Conservation (phyloP, 2,329 filamentous ascomycete species). For the Nothomitra cinnamomea region DNA sequence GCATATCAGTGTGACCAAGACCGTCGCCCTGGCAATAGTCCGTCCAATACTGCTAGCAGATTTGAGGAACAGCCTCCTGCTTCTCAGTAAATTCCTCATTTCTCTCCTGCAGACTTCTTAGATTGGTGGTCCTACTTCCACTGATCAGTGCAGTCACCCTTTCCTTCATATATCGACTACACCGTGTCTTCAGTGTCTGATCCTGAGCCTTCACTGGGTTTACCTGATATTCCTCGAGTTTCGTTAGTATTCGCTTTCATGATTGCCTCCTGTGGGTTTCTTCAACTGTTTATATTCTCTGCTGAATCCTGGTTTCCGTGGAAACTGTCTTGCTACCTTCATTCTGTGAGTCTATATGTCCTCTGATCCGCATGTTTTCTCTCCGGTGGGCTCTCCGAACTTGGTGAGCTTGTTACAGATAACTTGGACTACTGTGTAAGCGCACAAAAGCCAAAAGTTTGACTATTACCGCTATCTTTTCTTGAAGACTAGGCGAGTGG, state of each 20-base stretch:
- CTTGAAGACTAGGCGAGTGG: too few relatives aligned
- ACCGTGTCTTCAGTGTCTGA: background rate
- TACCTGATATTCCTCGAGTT: background rate
- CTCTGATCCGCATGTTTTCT: too few relatives aligned
- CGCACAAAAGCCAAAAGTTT: background rate
- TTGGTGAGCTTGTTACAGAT: background rate
- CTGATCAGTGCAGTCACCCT: background rate
- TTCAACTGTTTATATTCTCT: background rate
- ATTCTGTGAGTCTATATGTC: too few relatives aligned
- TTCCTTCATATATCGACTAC: background rate
- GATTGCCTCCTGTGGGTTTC: background rate
- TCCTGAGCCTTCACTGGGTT: background rate
- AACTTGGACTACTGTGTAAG: background rate
- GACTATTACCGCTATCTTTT: background rate
- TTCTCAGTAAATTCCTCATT: background rate
- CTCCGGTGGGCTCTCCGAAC: background rate
- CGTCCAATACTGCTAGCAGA: background rate
- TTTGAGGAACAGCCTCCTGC: conserved; percentile 2
- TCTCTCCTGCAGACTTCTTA: background rate
- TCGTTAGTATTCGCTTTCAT: background rate
- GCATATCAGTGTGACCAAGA: background rate
- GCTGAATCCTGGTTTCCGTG: too few relatives aligned
- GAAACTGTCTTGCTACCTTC: too few relatives aligned
- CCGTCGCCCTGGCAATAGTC: background rate
- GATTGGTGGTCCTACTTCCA: background rate